Percentiles rank a stretch among this genome's conserved stretches.
Conservation (phyloP, 768 basidiomycete genomes). For the Russula earlei region DNA sequence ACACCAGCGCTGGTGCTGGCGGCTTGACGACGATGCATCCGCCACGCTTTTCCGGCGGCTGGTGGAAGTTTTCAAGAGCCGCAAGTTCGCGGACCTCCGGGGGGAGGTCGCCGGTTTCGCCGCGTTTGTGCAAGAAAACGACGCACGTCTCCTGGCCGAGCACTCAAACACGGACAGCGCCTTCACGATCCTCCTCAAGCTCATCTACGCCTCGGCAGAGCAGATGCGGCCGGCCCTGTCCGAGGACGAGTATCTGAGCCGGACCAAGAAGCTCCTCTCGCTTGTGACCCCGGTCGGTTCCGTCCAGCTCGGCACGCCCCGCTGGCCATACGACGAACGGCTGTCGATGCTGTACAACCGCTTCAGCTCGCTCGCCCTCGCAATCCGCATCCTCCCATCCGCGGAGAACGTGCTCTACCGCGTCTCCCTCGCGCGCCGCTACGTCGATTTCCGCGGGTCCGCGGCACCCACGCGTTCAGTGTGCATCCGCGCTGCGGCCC, state of each 20-base stretch:
- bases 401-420: conserved; percentile 39
- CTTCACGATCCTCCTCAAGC: conserved; percentile 72
- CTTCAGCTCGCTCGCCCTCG: conserved; percentile 61
- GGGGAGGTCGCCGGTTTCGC: conserved; percentile 59
- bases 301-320: conserved; percentile 49
- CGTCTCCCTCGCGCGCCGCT: conserved; percentile 55
- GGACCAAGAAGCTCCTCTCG: conserved; percentile 59
- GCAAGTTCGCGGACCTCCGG: conserved; percentile 65
- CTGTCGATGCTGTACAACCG: conserved; percentile 79
- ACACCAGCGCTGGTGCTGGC: conserved; percentile 71
- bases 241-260: conserved; percentile 28
- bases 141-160: conserved; percentile 43
- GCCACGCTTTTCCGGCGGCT: conserved; percentile 52
- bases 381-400: conserved; percentile 56
- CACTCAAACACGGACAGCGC: conserved; percentile 54
- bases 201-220: conserved; percentile 57
- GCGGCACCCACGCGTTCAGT: conserved; percentile 56
- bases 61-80: conserved; percentile 62
- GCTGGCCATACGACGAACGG: conserved; percentile 42
- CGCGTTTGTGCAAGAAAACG: conserved; percentile 48
- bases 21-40: conserved; percentile 43
- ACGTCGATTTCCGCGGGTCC: conserved; percentile 56
- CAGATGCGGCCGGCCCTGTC: conserved; percentile 27
- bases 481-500: conserved; percentile 67
- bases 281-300: conserved; percentile 63